Conservation (phyloP, 2,329 filamentous ascomycete genomes). For the Eutypa lata region DNA sequence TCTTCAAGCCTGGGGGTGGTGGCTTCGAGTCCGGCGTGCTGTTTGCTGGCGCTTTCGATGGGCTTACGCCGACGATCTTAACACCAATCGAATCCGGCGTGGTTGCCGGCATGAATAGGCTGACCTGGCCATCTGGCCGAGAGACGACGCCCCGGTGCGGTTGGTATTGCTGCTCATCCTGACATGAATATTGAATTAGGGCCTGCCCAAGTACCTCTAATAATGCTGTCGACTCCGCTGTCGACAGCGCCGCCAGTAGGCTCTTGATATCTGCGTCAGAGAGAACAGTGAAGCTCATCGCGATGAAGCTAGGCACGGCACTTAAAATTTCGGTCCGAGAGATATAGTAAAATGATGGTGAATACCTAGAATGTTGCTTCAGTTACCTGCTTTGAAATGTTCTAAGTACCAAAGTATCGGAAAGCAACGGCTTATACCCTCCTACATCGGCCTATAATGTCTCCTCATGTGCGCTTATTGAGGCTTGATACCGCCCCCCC, state of each 20-base stretch:
- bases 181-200: background rate
- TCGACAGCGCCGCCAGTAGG: background rate
- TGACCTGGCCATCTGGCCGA: conserved; percentile 58
- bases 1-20: background rate
- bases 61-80: conserved; percentile 51
- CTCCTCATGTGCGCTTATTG: background rate
- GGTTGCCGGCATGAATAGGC: conserved; percentile 65
- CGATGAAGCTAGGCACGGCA: too few relatives aligned
- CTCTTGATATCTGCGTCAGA: background rate
- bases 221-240: background rate
- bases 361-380: too few relatives aligned
- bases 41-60: conserved; percentile 26
- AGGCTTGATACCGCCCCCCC: too few relatives aligned
- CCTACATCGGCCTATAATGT: too few relatives aligned
- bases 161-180: conserved; percentile 58
- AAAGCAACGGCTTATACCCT: too few relatives aligned
- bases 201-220: background rate
- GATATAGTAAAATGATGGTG: too few relatives aligned
- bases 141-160: conserved; percentile 59
- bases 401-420: too few relatives aligned
- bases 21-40: background rate
- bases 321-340: too few relatives aligned
- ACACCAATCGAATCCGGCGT: conserved; percentile 58
- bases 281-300: background rate
- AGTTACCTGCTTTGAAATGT: too few relatives aligned